A percentile compares a stretch with the other conserved stretches of the same genome.
phyloP scores from a whole-genome alignment of 208 protist species.

The Blastocrithidia nonstop region DNA sequence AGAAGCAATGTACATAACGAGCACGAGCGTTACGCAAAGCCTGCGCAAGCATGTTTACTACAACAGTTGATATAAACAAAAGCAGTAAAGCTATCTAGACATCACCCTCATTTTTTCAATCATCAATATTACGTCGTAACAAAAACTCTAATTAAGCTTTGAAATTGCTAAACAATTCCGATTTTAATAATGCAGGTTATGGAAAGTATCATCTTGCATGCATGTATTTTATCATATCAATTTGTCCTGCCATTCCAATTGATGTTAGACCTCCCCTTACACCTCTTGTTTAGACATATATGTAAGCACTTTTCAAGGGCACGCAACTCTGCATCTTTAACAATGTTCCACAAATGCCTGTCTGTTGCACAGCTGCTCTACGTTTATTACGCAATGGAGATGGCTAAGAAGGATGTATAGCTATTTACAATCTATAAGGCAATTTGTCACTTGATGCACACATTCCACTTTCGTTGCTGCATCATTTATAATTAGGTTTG shows the following conservation, averaged over 20 bases:
- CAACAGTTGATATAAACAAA: neutral
- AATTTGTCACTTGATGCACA: conserved; percentile 18
- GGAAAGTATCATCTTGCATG: conserved; percentile 10
- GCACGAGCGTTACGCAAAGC: conserved; percentile 4
- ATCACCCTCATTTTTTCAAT: neutral
- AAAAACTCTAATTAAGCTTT: too few relatives aligned
- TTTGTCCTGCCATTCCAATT: conserved; percentile 21
- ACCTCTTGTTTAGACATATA: conserved; percentile 8
- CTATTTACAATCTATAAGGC: conserved; percentile 23
- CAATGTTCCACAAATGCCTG: conserved; percentile 13
- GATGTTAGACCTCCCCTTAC: conserved; percentile 13
- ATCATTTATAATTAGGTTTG: conserved; percentile 15
- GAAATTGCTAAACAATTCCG: too few relatives aligned
- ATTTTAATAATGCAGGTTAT: too few relatives aligned
- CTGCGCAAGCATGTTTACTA: conserved; percentile 7
- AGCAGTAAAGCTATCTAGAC: neutral
- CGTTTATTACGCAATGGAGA: conserved; percentile 21
- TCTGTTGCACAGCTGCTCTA: conserved; percentile 16
- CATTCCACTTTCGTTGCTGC: conserved; percentile 27
- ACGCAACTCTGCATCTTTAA: conserved; percentile 30
- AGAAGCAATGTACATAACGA: conserved; percentile 8
- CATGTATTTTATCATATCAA: conserved; percentile 23
- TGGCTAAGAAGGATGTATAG: conserved; percentile 23
- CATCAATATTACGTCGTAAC: too few relatives aligned
- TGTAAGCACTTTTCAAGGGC: conserved; percentile 17